Evolutionary conservation across 345 rosid species (phyloP).

Genomic region (Lepidium didymum): DNA sequence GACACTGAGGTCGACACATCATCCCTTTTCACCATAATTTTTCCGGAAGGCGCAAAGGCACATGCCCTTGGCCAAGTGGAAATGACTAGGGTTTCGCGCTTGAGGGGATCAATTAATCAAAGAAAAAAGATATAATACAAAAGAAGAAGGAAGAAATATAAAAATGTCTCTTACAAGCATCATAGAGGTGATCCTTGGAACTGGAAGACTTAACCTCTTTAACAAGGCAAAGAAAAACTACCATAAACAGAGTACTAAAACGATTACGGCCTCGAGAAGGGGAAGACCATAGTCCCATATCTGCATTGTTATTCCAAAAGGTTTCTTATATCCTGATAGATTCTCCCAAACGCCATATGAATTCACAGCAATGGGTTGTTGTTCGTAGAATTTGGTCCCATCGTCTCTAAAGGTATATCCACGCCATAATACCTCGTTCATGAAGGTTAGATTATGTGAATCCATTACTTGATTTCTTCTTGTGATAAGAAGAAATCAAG

Average conservation of each 20-base stretch:
- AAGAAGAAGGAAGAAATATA: background rate
- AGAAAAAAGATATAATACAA: background rate
- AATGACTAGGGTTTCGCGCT: too few relatives aligned
- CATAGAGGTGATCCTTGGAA: slow-evolving; percentile 28
- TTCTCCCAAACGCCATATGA: slow-evolving; percentile 27
- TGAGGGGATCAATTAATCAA: background rate
- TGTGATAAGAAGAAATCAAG: background rate
- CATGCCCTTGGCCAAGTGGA: too few relatives aligned
- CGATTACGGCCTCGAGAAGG: slow-evolving; percentile 5
- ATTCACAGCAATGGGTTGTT: background rate
- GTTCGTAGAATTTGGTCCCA: slow-evolving; percentile 12
- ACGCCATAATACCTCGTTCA: background rate
- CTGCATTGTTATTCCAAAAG: background rate
- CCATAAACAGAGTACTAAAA: slow-evolving; percentile 23
- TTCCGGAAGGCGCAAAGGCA: too few relatives aligned
- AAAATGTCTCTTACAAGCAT: slow-evolving; percentile 17
- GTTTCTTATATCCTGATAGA: too few relatives aligned
- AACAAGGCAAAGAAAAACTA: slow-evolving; percentile 16
- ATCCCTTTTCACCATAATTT: too few relatives aligned
- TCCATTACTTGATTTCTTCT: slow-evolving; percentile 5
- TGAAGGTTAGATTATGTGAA: background rate
- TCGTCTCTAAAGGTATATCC: slow-evolving; percentile 10
- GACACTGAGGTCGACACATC: too few relatives aligned
- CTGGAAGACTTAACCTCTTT: slow-evolving; percentile 16
- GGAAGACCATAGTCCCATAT: slow-evolving; percentile 27